These are phyloP conservation scores for Neurospora sp. DNA, from an alignment of 495 filamentous ascomycete species.

Conservation along the genomic window DNA sequence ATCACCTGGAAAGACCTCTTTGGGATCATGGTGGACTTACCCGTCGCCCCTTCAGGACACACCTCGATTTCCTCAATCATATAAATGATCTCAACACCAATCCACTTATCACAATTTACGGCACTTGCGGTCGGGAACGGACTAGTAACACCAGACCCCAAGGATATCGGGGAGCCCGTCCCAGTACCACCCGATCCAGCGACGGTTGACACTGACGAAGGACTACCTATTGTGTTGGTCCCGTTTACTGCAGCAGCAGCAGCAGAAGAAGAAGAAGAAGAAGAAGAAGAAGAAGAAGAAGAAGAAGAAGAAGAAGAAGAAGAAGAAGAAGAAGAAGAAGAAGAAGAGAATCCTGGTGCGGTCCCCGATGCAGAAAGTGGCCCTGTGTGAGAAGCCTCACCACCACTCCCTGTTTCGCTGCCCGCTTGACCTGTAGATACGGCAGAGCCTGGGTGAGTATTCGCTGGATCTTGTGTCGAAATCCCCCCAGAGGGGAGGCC, in stretches of 20 bases:
- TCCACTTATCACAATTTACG: conserved; percentile 16
- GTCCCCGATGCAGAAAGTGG: background rate
- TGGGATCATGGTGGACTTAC: background rate
- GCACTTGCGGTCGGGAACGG: conserved; percentile 4
- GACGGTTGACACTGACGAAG: background rate
- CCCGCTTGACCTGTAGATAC: background rate
- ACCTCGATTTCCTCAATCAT: conserved; percentile 22
- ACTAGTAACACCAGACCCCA: background rate
- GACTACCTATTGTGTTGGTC: background rate
- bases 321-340: background rate
- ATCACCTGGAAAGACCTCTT: background rate
- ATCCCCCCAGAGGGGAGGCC: background rate
- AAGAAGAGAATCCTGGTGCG: background rate
- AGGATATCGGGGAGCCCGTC: background rate
- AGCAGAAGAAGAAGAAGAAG: background rate
- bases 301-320: background rate
- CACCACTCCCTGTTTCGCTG: background rate
- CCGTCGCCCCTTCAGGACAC: conserved; percentile 20
- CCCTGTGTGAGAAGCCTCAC: background rate
- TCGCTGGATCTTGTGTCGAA: background rate
- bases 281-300: background rate
- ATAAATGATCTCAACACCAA: conserved; percentile 30
- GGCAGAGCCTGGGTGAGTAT: background rate
- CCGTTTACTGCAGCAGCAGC: background rate
- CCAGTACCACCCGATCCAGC: background rate